phyloP scores from a whole-genome alignment of 805 yeast species.

The Zygosaccharomyces siamensis region DNA sequence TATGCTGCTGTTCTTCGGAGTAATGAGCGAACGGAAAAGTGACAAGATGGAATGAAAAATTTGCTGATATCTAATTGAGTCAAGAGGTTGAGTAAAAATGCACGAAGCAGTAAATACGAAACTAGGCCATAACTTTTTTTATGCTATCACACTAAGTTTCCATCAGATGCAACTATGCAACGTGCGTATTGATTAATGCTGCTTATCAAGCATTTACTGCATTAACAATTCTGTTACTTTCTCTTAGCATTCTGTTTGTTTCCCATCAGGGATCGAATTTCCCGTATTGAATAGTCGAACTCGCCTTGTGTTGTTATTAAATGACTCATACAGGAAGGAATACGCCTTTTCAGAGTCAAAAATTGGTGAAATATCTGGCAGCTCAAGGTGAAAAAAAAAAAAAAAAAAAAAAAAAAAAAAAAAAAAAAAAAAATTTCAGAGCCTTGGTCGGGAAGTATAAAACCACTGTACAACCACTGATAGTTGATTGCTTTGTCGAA shows the following conservation, averaged over 20 bases:
- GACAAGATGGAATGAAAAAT: neutral
- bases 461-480: neutral
- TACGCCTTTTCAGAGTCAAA: conserved; percentile 3
- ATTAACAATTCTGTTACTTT: neutral
- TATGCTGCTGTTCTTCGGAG: neutral
- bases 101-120: neutral
- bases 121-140: neutral
- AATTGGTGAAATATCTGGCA: neutral
- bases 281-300: conserved; percentile 4
- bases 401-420: neutral
- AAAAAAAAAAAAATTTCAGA: too few species aligned
- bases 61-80: neutral
- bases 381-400: neutral
- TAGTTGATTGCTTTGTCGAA: neutral
- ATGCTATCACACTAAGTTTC: neutral
- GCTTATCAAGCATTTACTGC: neutral
- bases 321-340: neutral
- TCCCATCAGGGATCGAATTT: neutral
- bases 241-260: neutral
- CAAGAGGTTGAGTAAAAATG: neutral
- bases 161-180: neutral
- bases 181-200: neutral
- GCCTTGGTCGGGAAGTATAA: neutral
- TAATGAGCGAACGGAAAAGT: neutral
- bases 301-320: neutral